A percentile compares a stretch with the other conserved stretches of the same genome.
phyloP scores from a whole-genome alignment of 2,329 filamentous ascomycete species.

The Hypomyces rosellus region DNA sequence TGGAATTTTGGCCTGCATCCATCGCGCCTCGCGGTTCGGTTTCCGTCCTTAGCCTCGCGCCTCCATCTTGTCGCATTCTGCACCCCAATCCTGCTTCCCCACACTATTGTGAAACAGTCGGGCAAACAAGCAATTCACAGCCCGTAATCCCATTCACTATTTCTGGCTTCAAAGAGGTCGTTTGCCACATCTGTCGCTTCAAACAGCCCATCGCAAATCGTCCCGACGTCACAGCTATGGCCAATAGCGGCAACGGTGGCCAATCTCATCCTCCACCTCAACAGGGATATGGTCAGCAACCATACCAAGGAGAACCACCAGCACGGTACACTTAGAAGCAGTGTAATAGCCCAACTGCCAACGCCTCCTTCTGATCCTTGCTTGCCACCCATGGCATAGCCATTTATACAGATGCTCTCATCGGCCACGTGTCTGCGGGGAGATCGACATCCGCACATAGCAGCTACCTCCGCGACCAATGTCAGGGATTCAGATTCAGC shows the following conservation, averaged over 20 bases:
- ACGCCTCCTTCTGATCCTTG: too few species aligned
- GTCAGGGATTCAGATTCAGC: too few species aligned
- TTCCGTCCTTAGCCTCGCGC: too few species aligned
- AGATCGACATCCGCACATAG: neutral
- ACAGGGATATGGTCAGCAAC: constrained; percentile 7
- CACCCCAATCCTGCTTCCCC: neutral
- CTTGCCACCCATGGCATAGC: too few species aligned
- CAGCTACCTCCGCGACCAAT: neutral
- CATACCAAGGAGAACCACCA: constrained; percentile 4
- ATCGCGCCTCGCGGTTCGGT: neutral
- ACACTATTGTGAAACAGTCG: neutral
- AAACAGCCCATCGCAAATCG: constrained; percentile 58
- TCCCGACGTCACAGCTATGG: constrained; percentile 50
- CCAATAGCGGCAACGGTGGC: constrained; percentile 31
- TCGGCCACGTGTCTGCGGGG: neutral
- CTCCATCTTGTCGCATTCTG: constrained; percentile 62
- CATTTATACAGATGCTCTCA: too few species aligned
- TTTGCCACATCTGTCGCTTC: constrained; percentile 72
- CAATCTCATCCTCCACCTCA: constrained; percentile 23
- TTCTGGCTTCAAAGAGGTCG: constrained; percentile 61
- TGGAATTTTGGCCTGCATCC: neutral
- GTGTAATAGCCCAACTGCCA: neutral
- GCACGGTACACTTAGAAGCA: constrained; percentile 4
- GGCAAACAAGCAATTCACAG: constrained; percentile 29
- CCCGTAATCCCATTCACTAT: constrained; percentile 67